Percentiles rank a stretch among this genome's conserved stretches.
Conservation (phyloP, 2,329 filamentous ascomycete species). For the Aspergillus viridinutans region DNA sequence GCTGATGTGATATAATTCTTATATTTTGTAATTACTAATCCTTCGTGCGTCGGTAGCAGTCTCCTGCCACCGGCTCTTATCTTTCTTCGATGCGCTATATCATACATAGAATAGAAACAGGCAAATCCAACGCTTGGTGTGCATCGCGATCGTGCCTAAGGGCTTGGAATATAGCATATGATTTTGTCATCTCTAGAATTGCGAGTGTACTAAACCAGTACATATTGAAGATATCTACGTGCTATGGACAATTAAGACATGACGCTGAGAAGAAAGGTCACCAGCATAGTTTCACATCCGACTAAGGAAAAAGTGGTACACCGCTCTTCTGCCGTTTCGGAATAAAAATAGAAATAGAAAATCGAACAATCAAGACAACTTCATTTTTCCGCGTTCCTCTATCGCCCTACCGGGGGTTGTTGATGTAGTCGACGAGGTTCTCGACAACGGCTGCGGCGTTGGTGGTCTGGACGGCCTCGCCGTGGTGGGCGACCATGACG, state of each 20-base stretch:
- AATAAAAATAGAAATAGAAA: neutral
- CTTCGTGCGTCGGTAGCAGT: neutral
- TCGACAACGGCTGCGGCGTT: constrained; percentile 75
- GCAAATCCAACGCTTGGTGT: neutral
- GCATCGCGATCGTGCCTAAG: neutral
- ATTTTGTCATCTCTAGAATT: neutral
- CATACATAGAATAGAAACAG: neutral
- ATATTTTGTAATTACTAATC: constrained; percentile 9
- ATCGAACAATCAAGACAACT: constrained; percentile 4
- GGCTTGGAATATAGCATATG: neutral
- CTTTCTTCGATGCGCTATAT: neutral
- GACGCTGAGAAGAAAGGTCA: neutral
- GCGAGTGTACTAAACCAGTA: neutral
- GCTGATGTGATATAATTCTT: constrained; percentile 1
- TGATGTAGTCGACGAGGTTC: constrained; percentile 79
- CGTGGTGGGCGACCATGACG: constrained; percentile 84
- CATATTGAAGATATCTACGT: constrained; percentile 20
- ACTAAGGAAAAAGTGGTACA: neutral
- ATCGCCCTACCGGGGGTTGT: constrained; percentile 62
- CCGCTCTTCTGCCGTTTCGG: neutral
- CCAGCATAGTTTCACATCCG: neutral
- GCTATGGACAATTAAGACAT: neutral
- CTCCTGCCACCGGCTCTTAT: neutral
- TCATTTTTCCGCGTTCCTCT: constrained; percentile 19
- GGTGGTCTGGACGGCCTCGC: constrained; percentile 67